Base-by-base conservation (phyloP, 2,329 filamentous ascomycete species). In the Chrysosphaeria jannelii region DNA sequence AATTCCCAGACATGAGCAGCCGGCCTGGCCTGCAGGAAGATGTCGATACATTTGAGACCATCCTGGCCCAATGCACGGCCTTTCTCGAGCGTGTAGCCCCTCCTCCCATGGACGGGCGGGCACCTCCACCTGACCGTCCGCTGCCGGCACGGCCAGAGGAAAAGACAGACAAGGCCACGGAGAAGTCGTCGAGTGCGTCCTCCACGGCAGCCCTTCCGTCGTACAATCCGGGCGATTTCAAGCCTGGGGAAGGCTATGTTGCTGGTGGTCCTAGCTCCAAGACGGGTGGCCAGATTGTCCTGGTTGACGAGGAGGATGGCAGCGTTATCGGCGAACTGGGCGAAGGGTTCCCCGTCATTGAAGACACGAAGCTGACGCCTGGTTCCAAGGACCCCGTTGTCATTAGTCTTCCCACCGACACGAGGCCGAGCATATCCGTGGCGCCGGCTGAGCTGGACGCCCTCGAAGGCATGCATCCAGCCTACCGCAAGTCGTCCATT, bases 231-330 rank as follows among this genome's bases (percentile, higher is more conserved):
- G 62, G 63, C 13, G 57, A 68, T 33, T 93, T 69, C 43, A 63
- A 58, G 16, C 69, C 74, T 0, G 78, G 79, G 9, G 64, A 88
- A 43, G 76, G 51, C 1, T 88, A 88, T 37, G 63, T 60, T 8
- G 48, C 56, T 26, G 62, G 62, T 10, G 62, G 57, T 34, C 51
- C 57, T 24, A 64, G 59, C 35, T 49, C 50, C 4, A 22, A 27
- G 10, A 54, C 63, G 25, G 42, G 59, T 17, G 74, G 79, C 10
- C 66, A 85, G 41, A 81, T 91, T 34, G 81, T 97, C 5, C 55
- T 97, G 7, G 53, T 97, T 10, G 78, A 97, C 38, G 85, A 97
- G 44, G 81, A 93, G 40, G 72, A 97, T 44, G 85, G 85, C 24
- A 88, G 75, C 35, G 72, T 97, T 6, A 72, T 97, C 14, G 85